Evolutionary conservation across 257 asterid species (phyloP).

Genomic region (Solanum gracilifrons): DNA sequence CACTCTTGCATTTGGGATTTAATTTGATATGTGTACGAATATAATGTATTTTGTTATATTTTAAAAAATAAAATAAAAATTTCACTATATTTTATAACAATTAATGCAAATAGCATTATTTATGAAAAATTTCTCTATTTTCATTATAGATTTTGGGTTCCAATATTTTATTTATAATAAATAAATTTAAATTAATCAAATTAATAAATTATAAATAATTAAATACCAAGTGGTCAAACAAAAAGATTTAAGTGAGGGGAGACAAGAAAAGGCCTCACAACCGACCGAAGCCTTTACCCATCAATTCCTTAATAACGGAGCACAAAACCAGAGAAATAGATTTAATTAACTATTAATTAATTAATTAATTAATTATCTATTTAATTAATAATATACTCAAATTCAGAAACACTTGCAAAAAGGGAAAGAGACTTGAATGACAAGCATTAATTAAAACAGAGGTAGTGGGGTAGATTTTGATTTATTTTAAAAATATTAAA

Average conservation of each 20-base stretch:
- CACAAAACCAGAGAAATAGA: not conserved
- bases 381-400: not conserved
- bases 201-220: not conserved
- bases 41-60: too few species aligned
- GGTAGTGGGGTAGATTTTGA: not conserved
- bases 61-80: too few species aligned
- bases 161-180: not conserved
- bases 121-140: too few species aligned
- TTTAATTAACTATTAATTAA: not conserved
- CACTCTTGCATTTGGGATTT: too few species aligned
- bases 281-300: constrained; percentile 8
- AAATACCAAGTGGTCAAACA: not conserved
- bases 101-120: too few species aligned
- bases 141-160: not conserved
- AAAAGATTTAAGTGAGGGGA: not conserved
- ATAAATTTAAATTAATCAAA: not conserved
- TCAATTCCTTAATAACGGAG: not conserved
- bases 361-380: not conserved
- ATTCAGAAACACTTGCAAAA: not conserved
- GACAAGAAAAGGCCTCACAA: not conserved
- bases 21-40: too few species aligned
- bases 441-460: not conserved
- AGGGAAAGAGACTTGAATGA: not conserved
- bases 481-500: not conserved
- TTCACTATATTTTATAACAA: not conserved